phyloP scores from a whole-genome alignment of 306 rosid species.

The Nissolia schottii region DNA sequence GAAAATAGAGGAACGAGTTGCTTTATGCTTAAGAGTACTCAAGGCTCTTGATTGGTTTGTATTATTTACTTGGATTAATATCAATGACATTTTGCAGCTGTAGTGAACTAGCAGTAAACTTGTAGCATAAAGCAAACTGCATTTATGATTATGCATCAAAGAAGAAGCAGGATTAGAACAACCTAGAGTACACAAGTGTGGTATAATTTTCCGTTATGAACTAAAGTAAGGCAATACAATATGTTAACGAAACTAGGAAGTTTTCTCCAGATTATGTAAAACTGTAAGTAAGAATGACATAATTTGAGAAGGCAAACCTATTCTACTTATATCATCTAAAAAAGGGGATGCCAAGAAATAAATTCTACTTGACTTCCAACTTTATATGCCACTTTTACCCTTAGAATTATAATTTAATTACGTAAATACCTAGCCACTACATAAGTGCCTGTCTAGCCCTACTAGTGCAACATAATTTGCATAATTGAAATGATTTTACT shows the following conservation, averaged over 20 bases:
- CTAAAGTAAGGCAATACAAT: neutral
- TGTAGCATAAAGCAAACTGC: neutral
- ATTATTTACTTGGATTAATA: neutral
- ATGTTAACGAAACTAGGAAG: neutral
- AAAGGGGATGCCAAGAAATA: too few relatives aligned
- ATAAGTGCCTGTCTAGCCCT: too few relatives aligned
- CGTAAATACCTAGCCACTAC: too few relatives aligned
- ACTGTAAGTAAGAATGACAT: neutral
- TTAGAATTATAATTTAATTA: too few relatives aligned
- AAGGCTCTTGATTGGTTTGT: neutral
- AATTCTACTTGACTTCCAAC: too few relatives aligned
- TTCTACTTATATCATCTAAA: too few relatives aligned
- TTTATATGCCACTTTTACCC: too few relatives aligned
- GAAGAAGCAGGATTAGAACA: neutral
- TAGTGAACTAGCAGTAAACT: neutral
- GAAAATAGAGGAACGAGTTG: neutral
- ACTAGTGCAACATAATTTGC: too few relatives aligned
- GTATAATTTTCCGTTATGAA: neutral
- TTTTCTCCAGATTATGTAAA: neutral
- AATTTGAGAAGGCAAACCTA: neutral
- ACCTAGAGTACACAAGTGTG: neutral
- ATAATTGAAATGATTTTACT: too few relatives aligned
- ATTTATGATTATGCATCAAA: neutral
- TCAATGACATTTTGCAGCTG: neutral
- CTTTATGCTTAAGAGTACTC: neutral